phyloP scores from a whole-genome alignment of 306 rosid genomes.

The Cyamopsis tetragonoloba region DNA sequence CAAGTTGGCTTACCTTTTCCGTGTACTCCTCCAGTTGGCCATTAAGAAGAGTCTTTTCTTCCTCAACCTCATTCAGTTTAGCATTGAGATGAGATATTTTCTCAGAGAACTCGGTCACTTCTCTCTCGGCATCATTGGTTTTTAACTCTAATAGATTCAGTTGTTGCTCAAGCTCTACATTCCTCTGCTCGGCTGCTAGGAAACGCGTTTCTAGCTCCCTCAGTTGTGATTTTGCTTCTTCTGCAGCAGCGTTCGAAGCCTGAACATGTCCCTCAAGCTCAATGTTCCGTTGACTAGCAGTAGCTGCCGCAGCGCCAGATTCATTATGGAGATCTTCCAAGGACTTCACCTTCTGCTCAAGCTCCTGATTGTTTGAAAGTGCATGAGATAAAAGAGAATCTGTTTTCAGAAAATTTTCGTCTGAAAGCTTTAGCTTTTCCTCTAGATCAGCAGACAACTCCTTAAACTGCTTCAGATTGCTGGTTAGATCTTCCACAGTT shows the following conservation, averaged over 20 bases:
- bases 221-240: conserved; percentile 65
- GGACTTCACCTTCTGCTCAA: conserved; percentile 71
- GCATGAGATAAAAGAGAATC: conserved; percentile 77
- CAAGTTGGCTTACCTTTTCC: conserved; percentile 61
- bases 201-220: conserved; percentile 62
- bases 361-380: conserved; percentile 65
- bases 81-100: conserved; percentile 55
- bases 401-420: conserved; percentile 49
- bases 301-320: conserved; percentile 57
- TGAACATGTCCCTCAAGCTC: conserved; percentile 68
- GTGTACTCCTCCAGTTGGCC: conserved; percentile 48
- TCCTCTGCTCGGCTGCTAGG: conserved; percentile 59
- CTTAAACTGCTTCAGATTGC: conserved; percentile 40
- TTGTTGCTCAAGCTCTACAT: conserved; percentile 78
- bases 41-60: conserved; percentile 55
- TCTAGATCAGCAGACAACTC: conserved; percentile 55
- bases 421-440: conserved; percentile 60
- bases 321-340: conserved; percentile 67
- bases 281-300: conserved; percentile 57
- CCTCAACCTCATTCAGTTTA: conserved; percentile 45
- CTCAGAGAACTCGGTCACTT: conserved; percentile 52
- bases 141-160: conserved; percentile 53
- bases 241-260: conserved; percentile 55
- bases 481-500: conserved; percentile 47
- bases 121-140: conserved; percentile 58